A percentile compares a stretch with the other conserved stretches of the same genome.
These are phyloP conservation scores for Tolypocladium pustulatum DNA, from an alignment of 2,329 filamentous ascomycete species.

Conservation along the genomic window DNA sequence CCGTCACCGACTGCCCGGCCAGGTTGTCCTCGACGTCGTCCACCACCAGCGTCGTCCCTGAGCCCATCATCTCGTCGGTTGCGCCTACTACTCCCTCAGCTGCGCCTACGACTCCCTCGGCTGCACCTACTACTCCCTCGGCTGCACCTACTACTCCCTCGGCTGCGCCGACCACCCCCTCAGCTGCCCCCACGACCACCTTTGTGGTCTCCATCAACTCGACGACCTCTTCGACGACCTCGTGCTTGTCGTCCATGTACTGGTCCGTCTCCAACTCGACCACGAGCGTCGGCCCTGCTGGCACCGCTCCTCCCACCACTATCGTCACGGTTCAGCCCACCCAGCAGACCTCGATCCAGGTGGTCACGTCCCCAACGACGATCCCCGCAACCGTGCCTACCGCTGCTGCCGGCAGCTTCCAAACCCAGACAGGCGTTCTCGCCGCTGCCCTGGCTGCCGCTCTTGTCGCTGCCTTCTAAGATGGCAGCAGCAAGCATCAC, in stretches of 20 bases:
- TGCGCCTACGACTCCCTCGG: slow-evolving; percentile 16
- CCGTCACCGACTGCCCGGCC: slow-evolving; percentile 30
- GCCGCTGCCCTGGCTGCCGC: slow-evolving; percentile 25
- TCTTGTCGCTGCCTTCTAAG: slow-evolving; percentile 26
- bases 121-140: slow-evolving; percentile 3
- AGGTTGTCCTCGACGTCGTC: slow-evolving; percentile 14
- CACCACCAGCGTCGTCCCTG: neutral
- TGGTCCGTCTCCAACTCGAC: slow-evolving; percentile 25
- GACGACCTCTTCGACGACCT: slow-evolving; percentile 7
- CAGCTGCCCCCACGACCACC: slow-evolving; percentile 8
- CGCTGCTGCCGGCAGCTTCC: slow-evolving; percentile 22
- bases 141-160: slow-evolving; percentile 8
- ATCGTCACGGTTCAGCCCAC: slow-evolving; percentile 10
- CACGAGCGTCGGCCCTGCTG: slow-evolving; percentile 12
- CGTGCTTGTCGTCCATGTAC: slow-evolving; percentile 9
- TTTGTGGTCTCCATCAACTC: neutral
- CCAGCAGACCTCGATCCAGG: slow-evolving; percentile 9
- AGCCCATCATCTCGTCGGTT: slow-evolving; percentile 18
- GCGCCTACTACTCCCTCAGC: slow-evolving; percentile 16
- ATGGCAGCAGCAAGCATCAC: neutral
- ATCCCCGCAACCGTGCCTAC: slow-evolving; percentile 12
- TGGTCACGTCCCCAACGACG: slow-evolving; percentile 7
- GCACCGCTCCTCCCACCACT: slow-evolving; percentile 12
- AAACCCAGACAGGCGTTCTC: slow-evolving; percentile 28
- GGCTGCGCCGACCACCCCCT: slow-evolving; percentile 3